phyloP scores from a whole-genome alignment of 805 yeast species.

The Schwanniomyces occidentalis region DNA sequence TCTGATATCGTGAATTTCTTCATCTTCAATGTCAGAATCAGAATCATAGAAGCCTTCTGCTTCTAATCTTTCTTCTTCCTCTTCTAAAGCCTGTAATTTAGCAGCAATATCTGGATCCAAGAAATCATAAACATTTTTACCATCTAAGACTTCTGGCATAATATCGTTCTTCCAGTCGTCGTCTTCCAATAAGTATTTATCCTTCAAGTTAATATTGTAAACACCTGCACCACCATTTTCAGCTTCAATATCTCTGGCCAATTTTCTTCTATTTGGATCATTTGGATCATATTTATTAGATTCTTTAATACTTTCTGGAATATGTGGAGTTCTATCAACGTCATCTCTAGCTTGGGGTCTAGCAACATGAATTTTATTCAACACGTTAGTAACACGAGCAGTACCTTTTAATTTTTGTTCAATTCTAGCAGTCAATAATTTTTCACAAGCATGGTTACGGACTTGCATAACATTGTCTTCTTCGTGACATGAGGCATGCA shows the following conservation, averaged over 20 bases:
- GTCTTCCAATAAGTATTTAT: constrained; percentile 86
- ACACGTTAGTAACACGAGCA: constrained; percentile 81
- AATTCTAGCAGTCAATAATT: constrained; percentile 89
- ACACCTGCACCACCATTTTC: constrained; percentile 99
- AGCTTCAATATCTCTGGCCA: constrained; percentile 87
- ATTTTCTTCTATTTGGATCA: constrained; percentile 78
- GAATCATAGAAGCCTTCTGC: constrained; percentile 94
- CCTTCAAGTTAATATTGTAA: constrained; percentile 88
- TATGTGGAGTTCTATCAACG: constrained; percentile 70
- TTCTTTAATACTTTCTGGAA: constrained; percentile 72
- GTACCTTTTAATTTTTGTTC: constrained; percentile 95
- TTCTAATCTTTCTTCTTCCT: constrained; percentile 93
- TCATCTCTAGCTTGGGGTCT: constrained; percentile 89
- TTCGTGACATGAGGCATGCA: constrained; percentile 90
- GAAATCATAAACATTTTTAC: constrained; percentile 96
- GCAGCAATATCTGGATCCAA: constrained; percentile 93
- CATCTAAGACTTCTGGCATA: constrained; percentile 96
- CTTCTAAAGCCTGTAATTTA: constrained; percentile 92
- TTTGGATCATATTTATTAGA: constrained; percentile 68
- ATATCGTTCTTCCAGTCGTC: constrained; percentile 97
- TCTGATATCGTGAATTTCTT: constrained; percentile 64
- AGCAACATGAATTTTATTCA: constrained; percentile 95
- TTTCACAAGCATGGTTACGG: constrained; percentile 96
- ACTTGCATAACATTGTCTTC: constrained; percentile 95
- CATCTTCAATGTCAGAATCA: constrained; percentile 58